Conservation (phyloP, 768 basidiomycete genomes). For the Amanita rubescens region DNA sequence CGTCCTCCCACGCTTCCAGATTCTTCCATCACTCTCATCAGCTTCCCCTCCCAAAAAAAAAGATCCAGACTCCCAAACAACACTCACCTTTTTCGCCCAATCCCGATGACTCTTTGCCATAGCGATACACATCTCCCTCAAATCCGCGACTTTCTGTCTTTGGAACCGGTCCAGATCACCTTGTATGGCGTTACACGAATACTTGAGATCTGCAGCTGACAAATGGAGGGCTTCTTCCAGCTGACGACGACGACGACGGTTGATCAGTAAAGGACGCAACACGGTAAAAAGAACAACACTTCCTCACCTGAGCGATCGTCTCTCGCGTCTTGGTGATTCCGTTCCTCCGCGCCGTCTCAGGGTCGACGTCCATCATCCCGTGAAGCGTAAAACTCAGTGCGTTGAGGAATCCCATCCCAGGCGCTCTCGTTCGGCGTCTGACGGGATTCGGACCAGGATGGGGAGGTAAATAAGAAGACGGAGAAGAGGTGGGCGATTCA, state of each 20-base stretch:
- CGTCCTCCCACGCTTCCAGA: constrained; percentile 95
- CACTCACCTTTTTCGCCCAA: constrained; percentile 87
- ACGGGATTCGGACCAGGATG: constrained; percentile 75
- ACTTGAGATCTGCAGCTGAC: constrained; percentile 90
- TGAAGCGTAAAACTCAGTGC: constrained; percentile 93
- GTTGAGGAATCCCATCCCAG: constrained; percentile 81
- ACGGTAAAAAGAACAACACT: constrained; percentile 13
- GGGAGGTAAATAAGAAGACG: constrained; percentile 58
- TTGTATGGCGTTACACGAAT: constrained; percentile 93
- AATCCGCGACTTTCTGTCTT: constrained; percentile 94
- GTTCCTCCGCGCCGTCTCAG: constrained; percentile 89
- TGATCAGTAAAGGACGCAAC: not conserved
- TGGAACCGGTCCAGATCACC: constrained; percentile 98
- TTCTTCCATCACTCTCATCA: constrained; percentile 47
- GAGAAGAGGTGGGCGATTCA: constrained; percentile 32
- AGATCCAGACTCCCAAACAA: not conserved
- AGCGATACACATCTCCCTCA: constrained; percentile 88
- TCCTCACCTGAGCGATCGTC: constrained; percentile 82
- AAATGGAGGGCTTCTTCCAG: constrained; percentile 93
- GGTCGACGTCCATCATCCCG: constrained; percentile 99
- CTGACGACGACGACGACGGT: constrained; percentile 42
- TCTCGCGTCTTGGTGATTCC: constrained; percentile 93
- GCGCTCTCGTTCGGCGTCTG: constrained; percentile 46
- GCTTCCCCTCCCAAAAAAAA: constrained; percentile 3
- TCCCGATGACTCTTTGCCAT: constrained; percentile 89